Percentiles rank a stretch among this genome's conserved stretches.
phyloP scores from a whole-genome alignment of 371 early-diverging fungal species.

The Dipsacomyces acuminosporus region DNA sequence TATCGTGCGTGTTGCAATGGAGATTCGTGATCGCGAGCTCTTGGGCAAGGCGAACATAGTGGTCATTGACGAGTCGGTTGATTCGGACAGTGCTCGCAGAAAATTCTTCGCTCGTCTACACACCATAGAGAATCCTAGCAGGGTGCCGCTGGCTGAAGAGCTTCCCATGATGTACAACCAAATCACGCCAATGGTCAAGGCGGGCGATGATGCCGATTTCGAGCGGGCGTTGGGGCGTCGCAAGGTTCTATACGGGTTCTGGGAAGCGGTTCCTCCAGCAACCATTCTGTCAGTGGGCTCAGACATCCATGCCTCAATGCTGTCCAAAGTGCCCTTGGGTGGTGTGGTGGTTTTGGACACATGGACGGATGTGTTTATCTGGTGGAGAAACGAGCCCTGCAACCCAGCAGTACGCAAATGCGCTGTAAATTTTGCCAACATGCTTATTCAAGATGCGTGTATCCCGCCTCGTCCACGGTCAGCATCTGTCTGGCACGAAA shows the following conservation, averaged over 20 bases:
- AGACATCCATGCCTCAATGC: constrained; percentile 38
- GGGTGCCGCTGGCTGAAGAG: constrained; percentile 6
- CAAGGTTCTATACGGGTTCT: constrained; percentile 42
- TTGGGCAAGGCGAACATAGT: constrained; percentile 20
- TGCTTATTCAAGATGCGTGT: constrained; percentile 33
- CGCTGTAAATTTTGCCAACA: constrained; percentile 37
- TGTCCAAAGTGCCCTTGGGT: constrained; percentile 32
- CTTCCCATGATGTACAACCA: constrained; percentile 18
- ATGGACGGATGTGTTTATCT: constrained; percentile 46
- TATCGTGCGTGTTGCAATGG: constrained; percentile 31
- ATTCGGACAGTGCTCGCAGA: constrained; percentile 29
- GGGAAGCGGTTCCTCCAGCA: constrained; percentile 40
- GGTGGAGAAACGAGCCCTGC: constrained; percentile 45
- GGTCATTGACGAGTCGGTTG: constrained; percentile 31
- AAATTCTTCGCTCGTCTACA: constrained; percentile 32
- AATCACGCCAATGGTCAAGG: constrained; percentile 23
- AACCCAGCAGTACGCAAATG: constrained; percentile 37
- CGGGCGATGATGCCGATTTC: constrained; percentile 36
- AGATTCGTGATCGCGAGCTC: constrained; percentile 42
- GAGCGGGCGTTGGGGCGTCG: constrained; percentile 39
- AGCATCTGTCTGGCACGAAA: constrained; percentile 38
- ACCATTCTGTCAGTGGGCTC: constrained; percentile 31
- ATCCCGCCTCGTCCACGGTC: constrained; percentile 39
- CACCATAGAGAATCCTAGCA: constrained; percentile 9
- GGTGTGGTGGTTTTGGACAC: constrained; percentile 43